Conservation (phyloP, 306 rosid genomes). For the Prunus persica region DNA sequence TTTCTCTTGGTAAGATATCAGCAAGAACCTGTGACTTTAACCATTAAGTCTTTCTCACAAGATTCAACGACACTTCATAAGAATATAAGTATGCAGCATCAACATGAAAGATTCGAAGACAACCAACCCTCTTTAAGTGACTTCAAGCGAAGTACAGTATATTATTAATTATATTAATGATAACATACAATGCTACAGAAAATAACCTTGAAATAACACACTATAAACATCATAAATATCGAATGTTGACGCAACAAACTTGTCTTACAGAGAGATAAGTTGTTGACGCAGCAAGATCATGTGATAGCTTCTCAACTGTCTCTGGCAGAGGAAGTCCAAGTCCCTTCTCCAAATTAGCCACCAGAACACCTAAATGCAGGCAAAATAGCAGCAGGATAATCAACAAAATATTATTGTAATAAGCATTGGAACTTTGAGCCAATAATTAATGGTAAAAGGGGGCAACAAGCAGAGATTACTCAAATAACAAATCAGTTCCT, state of each 20-base stretch:
- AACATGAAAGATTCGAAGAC: constrained; percentile 3
- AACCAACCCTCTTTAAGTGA: background rate
- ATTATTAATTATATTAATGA: background rate
- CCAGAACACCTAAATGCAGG: constrained; percentile 45
- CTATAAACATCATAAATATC: background rate
- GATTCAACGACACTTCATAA: constrained; percentile 16
- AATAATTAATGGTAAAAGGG: background rate
- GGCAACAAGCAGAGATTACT: background rate
- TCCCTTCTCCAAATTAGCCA: constrained; percentile 52
- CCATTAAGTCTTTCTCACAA: constrained; percentile 27
- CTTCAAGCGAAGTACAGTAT: background rate
- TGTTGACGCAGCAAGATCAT: constrained; percentile 47
- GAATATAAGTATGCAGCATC: constrained; percentile 17
- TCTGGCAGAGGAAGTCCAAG: constrained; percentile 53
- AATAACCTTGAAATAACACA: background rate
- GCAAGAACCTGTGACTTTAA: constrained; percentile 65
- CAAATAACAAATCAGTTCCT: background rate
- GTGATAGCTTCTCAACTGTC: constrained; percentile 48
- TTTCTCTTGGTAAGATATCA: constrained; percentile 68
- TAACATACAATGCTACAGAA: background rate
- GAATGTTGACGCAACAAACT: constrained; percentile 40
- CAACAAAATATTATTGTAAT: constrained; percentile 3
- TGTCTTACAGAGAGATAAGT: constrained; percentile 69
- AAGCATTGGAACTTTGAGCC: background rate
- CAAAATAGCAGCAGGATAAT: constrained; percentile 15